Base-by-base conservation (phyloP, 257 asterid genomes). In the Knoxia roxburghii region DNA sequence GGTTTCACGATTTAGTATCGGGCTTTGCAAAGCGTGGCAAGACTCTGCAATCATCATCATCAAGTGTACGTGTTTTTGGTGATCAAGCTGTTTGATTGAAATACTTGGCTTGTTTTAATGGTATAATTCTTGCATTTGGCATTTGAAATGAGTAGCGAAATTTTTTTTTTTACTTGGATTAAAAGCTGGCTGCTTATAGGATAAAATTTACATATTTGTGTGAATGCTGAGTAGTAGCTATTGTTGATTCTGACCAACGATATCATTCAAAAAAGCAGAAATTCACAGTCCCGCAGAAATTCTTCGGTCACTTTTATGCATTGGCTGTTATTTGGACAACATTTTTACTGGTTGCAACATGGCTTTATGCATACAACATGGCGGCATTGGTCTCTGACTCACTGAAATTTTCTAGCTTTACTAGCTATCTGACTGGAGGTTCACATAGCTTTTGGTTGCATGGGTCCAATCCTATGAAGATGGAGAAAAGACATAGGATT, bases 251-350 rank as follows among this genome's bases (percentile, higher is more conserved):
- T 29, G 33, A 58, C 46, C 13, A 10, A 33, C 64, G 69, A 21
- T 64, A 65, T 15, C 33, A 27, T 2, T 5, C 33, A 3, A 21
- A 12, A 37, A 13, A 76, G 88, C 90, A 93, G 99, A 88, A 79
- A 77, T 72, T 86, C 71, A 71, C 86, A 29, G 85, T 93, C 52
- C 96, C 97, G 20, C 96, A 90, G 79, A 88, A 79, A 68, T 83
- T 76, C 82, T 93, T 93, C 72, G 68, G 84, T 73, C 99, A 93
- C 80, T 93, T 93, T 73, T 90, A 93, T 74, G 57, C 83, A 40
- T 48, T 93, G 74, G 97, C 79, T 32, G 84, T 76, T 77, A 57
- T 71, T 60, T 90, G 97, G 96, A 90, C 82, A 39, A 78, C 86
- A 5, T 53, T 84, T 75, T 86, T 93, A 80, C 84, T 93, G 65